phyloP scores from a whole-genome alignment of 2,329 filamentous ascomycete species.

The Trichoderma aggressivum region DNA sequence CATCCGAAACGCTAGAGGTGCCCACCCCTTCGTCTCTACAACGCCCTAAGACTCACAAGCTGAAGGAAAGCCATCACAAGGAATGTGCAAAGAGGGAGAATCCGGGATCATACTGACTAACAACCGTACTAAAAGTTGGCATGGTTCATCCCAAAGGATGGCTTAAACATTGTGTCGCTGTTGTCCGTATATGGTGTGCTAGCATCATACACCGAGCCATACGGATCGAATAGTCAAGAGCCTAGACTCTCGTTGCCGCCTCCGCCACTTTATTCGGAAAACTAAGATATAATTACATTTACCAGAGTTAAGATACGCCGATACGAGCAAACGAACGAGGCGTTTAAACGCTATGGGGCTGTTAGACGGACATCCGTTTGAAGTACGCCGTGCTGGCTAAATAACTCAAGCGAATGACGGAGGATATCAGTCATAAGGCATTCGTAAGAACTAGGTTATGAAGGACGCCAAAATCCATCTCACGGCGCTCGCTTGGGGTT shows the following conservation, averaged over 20 bases:
- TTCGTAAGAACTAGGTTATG: neutral
- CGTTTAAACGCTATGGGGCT: neutral
- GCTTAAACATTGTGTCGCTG: neutral
- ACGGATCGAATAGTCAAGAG: neutral
- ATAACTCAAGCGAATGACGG: neutral
- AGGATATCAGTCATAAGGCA: neutral
- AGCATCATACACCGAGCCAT: neutral
- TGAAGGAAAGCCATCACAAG: neutral
- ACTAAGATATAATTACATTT: neutral
- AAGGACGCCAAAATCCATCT: too few species aligned
- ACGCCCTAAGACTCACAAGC: neutral
- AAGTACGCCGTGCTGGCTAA: neutral
- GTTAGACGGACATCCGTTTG: neutral
- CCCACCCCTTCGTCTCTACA: neutral
- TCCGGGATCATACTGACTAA: neutral
- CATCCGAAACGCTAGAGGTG: neutral
- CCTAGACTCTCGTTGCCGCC: neutral
- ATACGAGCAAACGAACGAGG: neutral
- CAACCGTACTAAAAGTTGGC: neutral
- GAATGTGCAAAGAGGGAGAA: neutral
- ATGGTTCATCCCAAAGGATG: neutral
- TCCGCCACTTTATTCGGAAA: neutral
- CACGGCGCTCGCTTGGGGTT: neutral
- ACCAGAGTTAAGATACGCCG: neutral
- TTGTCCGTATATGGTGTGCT: neutral